Base-by-base conservation (phyloP, 2,329 filamentous ascomycete species). In the Aspergillus piperis region DNA sequence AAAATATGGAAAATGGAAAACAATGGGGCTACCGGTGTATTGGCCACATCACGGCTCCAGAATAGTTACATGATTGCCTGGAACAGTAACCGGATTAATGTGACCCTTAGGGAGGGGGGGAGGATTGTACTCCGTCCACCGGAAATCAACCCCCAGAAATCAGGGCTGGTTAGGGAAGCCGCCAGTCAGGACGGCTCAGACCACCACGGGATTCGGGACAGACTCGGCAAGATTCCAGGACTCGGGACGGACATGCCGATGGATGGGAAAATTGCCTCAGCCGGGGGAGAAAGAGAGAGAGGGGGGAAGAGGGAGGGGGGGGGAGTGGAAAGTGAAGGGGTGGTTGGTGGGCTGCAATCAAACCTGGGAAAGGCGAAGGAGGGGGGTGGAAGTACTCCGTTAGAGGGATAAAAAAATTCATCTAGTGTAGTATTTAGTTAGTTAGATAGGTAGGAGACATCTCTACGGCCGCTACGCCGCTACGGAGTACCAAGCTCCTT, bases 201-300 rank as follows among this genome's bases (percentile, higher is more conserved):
- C 67, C 63, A 68, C 59, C 61, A 69, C 66, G 67, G 67, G 64
- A 68, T 60, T 67, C 67, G 67, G 67, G 67, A 68, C 38, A 62
- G 61, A 60, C 39, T 69, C 67, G 67, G 66, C 63, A 64, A 36
- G 58, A 49, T 3, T 27, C 27, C 17, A 41, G 53, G 19, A 59
- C 21, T 65, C 67, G 66, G 67, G 61, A 57, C 58, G 66, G 63
- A 51, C 38, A 69, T 65, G 61, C 67, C 67, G 67, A 68, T 47
- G 63, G 66, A 68, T 47, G 63, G 58, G 44, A 64, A 60, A 62
- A 62, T 66, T 59, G 60, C 57, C 57, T 60, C 59, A 57, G 60
- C 54, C 36, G 47, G 48, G 39, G 49, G 57, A 38, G 15, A 54
- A 21, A 6, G 38, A 36, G 38, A 59, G 52, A 32, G 21, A 32